Percentiles rank a stretch among this genome's conserved stretches.
phyloP scores from a whole-genome alignment of 2,329 filamentous ascomycete genomes.

The Gyromitra esculenta region DNA sequence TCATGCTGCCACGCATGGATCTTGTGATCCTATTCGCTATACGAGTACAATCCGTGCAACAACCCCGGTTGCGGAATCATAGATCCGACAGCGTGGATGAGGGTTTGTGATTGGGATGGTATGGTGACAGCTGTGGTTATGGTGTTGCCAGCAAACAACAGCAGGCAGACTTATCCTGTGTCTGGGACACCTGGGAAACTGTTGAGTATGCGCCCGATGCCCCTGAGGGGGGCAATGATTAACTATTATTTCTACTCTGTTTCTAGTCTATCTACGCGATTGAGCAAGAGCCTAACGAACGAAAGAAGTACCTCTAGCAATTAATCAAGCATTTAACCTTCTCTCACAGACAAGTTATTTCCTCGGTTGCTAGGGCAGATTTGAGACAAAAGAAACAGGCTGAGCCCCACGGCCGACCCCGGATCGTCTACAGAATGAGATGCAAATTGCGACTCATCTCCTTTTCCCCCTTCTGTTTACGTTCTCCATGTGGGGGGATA shows the following conservation, averaged over 20 bases:
- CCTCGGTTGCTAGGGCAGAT: background rate
- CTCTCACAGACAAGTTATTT: background rate
- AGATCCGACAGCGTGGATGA: constrained; percentile 36
- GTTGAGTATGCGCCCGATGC: constrained; percentile 5
- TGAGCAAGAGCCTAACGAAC: background rate
- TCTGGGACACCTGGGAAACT: background rate
- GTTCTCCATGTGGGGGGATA: constrained; percentile 18
- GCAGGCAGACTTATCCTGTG: background rate
- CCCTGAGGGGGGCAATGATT: constrained; percentile 12
- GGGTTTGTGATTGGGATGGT: constrained; percentile 4
- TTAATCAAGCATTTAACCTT: constrained; percentile 8
- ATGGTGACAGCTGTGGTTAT: constrained; percentile 21
- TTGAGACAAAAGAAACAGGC: constrained; percentile 10
- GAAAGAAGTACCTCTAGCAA: background rate
- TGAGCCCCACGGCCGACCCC: constrained; percentile 19
- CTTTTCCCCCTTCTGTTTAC: constrained; percentile 12
- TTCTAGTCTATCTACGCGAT: constrained; percentile 15
- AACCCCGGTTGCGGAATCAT: constrained; percentile 34
- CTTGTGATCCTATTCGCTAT: constrained; percentile 25
- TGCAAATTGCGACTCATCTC: constrained; percentile 38
- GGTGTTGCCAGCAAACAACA: constrained; percentile 43
- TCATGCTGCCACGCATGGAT: constrained; percentile 12
- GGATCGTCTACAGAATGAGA: constrained; percentile 20
- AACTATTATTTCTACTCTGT: constrained; percentile 8
- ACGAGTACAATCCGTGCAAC: constrained; percentile 7